These are phyloP conservation scores for Gnetum montanum DNA, from an alignment of 75 land plant species.

Conservation along the genomic window DNA sequence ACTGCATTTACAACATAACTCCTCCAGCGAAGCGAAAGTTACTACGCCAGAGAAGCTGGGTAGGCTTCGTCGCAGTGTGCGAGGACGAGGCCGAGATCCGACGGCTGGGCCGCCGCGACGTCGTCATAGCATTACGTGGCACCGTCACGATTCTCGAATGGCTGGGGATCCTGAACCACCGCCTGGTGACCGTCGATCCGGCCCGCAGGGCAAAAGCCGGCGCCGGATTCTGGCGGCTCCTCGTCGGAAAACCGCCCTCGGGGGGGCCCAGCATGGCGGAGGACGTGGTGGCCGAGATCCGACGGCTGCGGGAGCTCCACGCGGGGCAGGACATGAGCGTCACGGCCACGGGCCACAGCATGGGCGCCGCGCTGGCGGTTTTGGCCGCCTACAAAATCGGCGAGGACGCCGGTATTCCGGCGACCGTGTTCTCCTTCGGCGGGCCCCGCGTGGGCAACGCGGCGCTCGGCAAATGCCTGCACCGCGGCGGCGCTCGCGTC, in stretches of 20 bases:
- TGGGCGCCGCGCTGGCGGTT: slow-evolving; percentile 46
- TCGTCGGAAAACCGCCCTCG: slow-evolving; percentile 12
- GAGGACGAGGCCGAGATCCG: slow-evolving; percentile 11
- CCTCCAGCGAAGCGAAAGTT: no score
- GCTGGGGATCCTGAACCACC: slow-evolving; percentile 40
- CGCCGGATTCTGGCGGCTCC: slow-evolving; percentile 44
- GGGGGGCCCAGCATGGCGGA: slow-evolving; percentile 19
- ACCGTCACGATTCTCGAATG: slow-evolving; percentile 63
- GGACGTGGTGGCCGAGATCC: slow-evolving; percentile 24
- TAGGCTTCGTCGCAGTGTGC: slow-evolving; percentile 65
- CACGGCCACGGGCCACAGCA: slow-evolving; percentile 60
- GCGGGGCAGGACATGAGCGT: slow-evolving; percentile 35
- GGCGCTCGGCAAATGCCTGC: slow-evolving; percentile 29
- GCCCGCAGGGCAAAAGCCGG: slow-evolving; percentile 20
- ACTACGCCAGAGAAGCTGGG: slow-evolving; percentile 36
- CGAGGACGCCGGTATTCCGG: slow-evolving; percentile 10
- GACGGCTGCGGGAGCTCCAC: slow-evolving; percentile 22
- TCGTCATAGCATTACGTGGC: slow-evolving; percentile 47
- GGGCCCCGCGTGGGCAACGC: slow-evolving; percentile 66
- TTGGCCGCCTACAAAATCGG: slow-evolving; percentile 31
- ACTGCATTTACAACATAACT: slow-evolving; percentile 32
- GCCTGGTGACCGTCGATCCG: not conserved
- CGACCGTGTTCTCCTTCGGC: slow-evolving; percentile 59
- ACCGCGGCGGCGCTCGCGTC: slow-evolving; percentile 40
- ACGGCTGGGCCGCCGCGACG: slow-evolving; percentile 46